Conservation (phyloP, 371 early-diverging fungal genomes). For the Mucor piriformis region DNA sequence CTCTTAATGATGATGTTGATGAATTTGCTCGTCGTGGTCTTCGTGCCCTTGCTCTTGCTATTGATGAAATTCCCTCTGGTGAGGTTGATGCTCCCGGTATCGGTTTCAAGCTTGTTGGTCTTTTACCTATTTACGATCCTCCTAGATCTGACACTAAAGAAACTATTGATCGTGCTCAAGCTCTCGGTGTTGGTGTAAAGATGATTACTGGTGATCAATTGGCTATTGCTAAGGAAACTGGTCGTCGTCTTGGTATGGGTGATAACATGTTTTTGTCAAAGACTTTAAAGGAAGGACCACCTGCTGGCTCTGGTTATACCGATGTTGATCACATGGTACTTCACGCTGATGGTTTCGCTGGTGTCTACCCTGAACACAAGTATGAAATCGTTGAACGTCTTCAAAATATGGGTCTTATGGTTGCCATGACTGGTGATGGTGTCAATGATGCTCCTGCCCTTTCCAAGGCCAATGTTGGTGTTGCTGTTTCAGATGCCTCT, state of each 20-base stretch:
- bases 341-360: conserved; percentile 85
- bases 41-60: conserved; percentile 79
- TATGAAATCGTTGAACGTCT: conserved; percentile 90
- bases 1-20: conserved; percentile 67
- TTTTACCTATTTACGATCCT: conserved; percentile 87
- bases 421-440: conserved; percentile 95
- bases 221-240: conserved; percentile 88
- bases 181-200: conserved; percentile 88
- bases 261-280: conserved; percentile 73
- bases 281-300: conserved; percentile 74
- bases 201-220: conserved; percentile 97
- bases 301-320: conserved; percentile 70
- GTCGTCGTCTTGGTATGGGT: conserved; percentile 75
- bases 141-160: conserved; percentile 82
- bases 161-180: conserved; percentile 81
- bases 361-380: conserved; percentile 94
- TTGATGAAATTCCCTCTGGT: conserved; percentile 61
- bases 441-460: conserved; percentile 97
- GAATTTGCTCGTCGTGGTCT: conserved; percentile 81
- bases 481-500: conserved; percentile 80
- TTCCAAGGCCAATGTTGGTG: conserved; percentile 81
- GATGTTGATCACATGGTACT: conserved; percentile 81
- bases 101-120: conserved; percentile 63
- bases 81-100: conserved; percentile 42
- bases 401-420: conserved; percentile 79